These are phyloP conservation scores for Eugenia klotzschiana DNA, from an alignment of 441 rosid species.

Conservation along the genomic window DNA sequence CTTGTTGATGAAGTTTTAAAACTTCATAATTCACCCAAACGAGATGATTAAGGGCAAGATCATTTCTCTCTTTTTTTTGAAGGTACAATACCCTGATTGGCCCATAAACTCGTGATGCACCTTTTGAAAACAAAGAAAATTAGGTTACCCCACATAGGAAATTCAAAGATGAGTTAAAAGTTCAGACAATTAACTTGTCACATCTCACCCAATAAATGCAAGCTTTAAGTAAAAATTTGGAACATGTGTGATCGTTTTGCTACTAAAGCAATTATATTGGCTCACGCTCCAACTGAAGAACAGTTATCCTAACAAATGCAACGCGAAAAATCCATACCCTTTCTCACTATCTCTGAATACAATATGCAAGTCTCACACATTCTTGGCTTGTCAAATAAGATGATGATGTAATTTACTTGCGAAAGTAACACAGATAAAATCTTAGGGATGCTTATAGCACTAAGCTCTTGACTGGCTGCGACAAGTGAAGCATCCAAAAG, in stretches of 20 bases:
- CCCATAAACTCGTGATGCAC: not conserved
- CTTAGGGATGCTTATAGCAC: not conserved
- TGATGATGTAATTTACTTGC: not conserved
- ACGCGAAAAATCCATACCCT: not conserved
- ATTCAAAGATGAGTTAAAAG: not conserved
- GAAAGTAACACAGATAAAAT: not conserved
- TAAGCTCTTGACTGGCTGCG: slow-evolving; percentile 6
- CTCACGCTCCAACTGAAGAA: not conserved
- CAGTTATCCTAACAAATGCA: not conserved
- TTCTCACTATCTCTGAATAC: not conserved
- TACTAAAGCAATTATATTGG: not conserved
- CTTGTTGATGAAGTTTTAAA: not conserved
- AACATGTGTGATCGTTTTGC: not conserved
- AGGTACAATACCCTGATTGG: not conserved
- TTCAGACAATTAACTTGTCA: not conserved
- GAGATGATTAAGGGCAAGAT: not conserved
- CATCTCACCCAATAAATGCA: not conserved
- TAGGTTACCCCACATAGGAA: not conserved
- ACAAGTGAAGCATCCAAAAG: not conserved
- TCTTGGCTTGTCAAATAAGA: not conserved
- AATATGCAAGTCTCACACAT: not conserved
- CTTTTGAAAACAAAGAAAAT: not conserved
- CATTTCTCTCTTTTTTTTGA: not conserved
- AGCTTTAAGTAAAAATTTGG: not conserved
- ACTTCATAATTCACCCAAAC: not conserved